Percentiles rank a stretch among this genome's conserved stretches.
These are phyloP conservation scores for Incumbomyces delicatus DNA, from an alignment of 2,329 filamentous ascomycete species.

Conservation along the genomic window DNA sequence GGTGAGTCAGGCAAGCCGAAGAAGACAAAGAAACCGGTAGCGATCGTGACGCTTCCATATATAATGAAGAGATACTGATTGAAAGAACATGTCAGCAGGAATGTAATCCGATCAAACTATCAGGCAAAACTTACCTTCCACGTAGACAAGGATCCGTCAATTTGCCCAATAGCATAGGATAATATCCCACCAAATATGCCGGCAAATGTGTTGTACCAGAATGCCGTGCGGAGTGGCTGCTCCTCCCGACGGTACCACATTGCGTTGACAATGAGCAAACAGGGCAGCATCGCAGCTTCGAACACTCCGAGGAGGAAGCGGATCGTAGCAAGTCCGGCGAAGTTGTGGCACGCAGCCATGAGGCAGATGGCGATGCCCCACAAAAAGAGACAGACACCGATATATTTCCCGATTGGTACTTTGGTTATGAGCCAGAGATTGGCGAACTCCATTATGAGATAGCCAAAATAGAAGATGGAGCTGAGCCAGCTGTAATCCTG, in stretches of 20 bases:
- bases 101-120: too few species aligned
- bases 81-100: too few species aligned
- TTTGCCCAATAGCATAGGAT: slow-evolving; percentile 14
- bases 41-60: slow-evolving; percentile 12
- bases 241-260: slow-evolving; percentile 17
- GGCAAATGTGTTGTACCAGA: slow-evolving; percentile 14
- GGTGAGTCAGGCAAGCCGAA: slow-evolving; percentile 13
- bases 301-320: slow-evolving; percentile 13
- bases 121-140: slow-evolving; percentile 3
- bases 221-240: slow-evolving; percentile 12
- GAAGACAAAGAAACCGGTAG: slow-evolving; percentile 8
- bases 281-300: slow-evolving; percentile 23
- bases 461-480: slow-evolving; percentile 41
- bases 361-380: slow-evolving; percentile 15
- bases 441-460: slow-evolving; percentile 43
- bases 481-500: slow-evolving; percentile 40
- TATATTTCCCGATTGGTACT: slow-evolving; percentile 40
- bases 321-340: slow-evolving; percentile 13
- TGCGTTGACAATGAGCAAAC: slow-evolving; percentile 24
- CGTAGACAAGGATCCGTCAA: slow-evolving; percentile 12
- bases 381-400: slow-evolving; percentile 27
- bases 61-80: slow-evolving; percentile 13
- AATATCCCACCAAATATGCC: slow-evolving; percentile 9
- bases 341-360: slow-evolving; percentile 11
- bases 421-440: slow-evolving; percentile 41